Percentiles rank a stretch among this genome's conserved stretches.
phyloP scores from a whole-genome alignment of 1,284 basidiomycete genomes.

The Meira miltonrushii region DNA sequence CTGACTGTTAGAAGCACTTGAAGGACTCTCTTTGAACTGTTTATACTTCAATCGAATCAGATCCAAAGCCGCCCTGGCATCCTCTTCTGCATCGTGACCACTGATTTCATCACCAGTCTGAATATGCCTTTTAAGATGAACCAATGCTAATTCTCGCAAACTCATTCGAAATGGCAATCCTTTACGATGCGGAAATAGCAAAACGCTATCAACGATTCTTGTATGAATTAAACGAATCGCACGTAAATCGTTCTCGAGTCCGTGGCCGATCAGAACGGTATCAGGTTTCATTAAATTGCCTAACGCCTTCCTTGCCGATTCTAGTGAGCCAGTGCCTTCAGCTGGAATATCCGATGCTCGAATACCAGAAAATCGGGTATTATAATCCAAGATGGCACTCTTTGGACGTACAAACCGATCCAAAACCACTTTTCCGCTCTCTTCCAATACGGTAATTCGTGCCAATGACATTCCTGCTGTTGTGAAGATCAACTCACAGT shows the following conservation, averaged over 20 bases:
- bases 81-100: slow-evolving; percentile 45
- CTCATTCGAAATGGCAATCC: slow-evolving; percentile 46
- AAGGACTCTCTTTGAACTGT: not conserved
- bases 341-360: slow-evolving; percentile 28
- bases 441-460: slow-evolving; percentile 43
- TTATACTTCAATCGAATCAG: not conserved
- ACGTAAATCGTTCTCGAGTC: slow-evolving; percentile 46
- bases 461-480: slow-evolving; percentile 45
- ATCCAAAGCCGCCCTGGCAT: slow-evolving; percentile 21
- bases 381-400: slow-evolving; percentile 41
- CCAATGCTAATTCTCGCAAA: slow-evolving; percentile 35
- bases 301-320: slow-evolving; percentile 26
- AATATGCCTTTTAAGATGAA: slow-evolving; percentile 41
- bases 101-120: slow-evolving; percentile 31
- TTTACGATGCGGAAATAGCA: slow-evolving; percentile 40
- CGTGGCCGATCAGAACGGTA: slow-evolving; percentile 46
- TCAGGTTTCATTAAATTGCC: slow-evolving; percentile 32
- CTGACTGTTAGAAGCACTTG: not conserved
- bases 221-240: slow-evolving; percentile 42
- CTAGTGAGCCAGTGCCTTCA: slow-evolving; percentile 24
- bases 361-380: slow-evolving; percentile 46
- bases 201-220: slow-evolving; percentile 39
- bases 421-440: slow-evolving; percentile 33
- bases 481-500: slow-evolving; percentile 48
- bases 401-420: slow-evolving; percentile 37